A percentile compares a stretch with the other conserved stretches of the same genome.
These are phyloP conservation scores for Globisporangium echinulatum DNA, from an alignment of 352 stramenopile species.

Conservation along the genomic window DNA sequence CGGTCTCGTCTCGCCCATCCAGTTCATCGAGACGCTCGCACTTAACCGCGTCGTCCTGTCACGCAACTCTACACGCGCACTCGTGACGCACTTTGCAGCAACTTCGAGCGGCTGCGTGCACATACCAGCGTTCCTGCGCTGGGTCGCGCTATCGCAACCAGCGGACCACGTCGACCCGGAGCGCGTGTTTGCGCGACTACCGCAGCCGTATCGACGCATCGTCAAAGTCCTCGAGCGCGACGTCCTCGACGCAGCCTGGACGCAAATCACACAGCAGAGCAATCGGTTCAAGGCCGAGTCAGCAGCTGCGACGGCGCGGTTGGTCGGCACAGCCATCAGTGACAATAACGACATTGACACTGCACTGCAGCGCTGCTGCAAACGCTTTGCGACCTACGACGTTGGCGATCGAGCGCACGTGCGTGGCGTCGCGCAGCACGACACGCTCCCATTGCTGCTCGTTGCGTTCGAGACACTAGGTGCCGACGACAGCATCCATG, in stretches of 20 bases:
- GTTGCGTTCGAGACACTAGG: background rate
- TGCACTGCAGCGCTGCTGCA: conserved; percentile 27
- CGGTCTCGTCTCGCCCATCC: conserved; percentile 27
- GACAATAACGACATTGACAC: conserved; percentile 5
- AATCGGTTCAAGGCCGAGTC: conserved; percentile 31
- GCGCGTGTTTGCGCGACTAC: conserved; percentile 42
- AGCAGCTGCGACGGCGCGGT: conserved; percentile 15
- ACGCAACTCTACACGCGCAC: conserved; percentile 13
- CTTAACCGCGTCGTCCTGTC: conserved; percentile 36
- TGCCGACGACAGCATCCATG: background rate
- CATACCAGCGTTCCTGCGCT: conserved; percentile 39
- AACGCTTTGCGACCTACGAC: conserved; percentile 7
- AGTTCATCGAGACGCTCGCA: conserved; percentile 45
- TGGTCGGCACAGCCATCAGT: conserved; percentile 2
- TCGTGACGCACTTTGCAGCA: conserved; percentile 42
- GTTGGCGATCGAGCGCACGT: background rate
- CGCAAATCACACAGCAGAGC: conserved; percentile 35
- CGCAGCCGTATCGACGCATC: conserved; percentile 64
- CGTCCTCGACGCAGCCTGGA: conserved; percentile 56
- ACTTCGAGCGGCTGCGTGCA: conserved; percentile 27
- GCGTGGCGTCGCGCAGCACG: conserved; percentile 2
- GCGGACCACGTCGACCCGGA: conserved; percentile 60
- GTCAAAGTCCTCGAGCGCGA: conserved; percentile 53
- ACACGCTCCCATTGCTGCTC: conserved; percentile 6
- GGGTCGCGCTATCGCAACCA: conserved; percentile 43